Conservation (phyloP, 306 rosid genomes). For the Erythrophleum fordii region DNA sequence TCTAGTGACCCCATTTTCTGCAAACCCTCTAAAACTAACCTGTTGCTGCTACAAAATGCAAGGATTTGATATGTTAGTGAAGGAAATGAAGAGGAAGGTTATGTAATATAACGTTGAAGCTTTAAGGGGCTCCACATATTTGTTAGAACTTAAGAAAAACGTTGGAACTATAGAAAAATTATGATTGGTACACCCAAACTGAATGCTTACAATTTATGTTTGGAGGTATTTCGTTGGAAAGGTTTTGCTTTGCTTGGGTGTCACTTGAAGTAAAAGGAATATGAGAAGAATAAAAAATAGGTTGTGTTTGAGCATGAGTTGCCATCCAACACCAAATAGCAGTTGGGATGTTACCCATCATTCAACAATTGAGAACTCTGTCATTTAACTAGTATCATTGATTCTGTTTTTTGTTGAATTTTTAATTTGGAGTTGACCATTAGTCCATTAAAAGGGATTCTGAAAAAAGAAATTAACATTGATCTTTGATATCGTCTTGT, state of each 20-base stretch:
- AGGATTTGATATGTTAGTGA: background rate
- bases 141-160: conserved; percentile 34
- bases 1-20: conserved; percentile 73
- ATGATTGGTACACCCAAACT: conserved; percentile 63
- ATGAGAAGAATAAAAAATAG: conserved; percentile 5
- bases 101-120: conserved; percentile 38
- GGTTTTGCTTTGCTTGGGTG: conserved; percentile 59
- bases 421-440: conserved; percentile 36
- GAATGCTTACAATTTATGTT: conserved; percentile 39
- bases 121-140: conserved; percentile 31
- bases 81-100: conserved; percentile 4
- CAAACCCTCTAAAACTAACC: conserved; percentile 2
- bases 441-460: conserved; percentile 7
- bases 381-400: conserved; percentile 31
- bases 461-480: background rate
- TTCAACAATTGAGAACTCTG: conserved; percentile 38
- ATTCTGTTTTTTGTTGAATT: conserved; percentile 27
- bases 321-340: conserved; percentile 72
- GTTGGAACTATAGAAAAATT: conserved; percentile 27
- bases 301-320: conserved; percentile 47
- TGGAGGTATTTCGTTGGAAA: conserved; percentile 48
- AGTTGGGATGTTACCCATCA: conserved; percentile 77
- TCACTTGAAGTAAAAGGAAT: conserved; percentile 86
- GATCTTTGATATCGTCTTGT: conserved; percentile 28
- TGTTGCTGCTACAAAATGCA: conserved; percentile 27